phyloP scores from a whole-genome alignment of 1,284 basidiomycete species.

The Paramarasmius palmivorus region DNA sequence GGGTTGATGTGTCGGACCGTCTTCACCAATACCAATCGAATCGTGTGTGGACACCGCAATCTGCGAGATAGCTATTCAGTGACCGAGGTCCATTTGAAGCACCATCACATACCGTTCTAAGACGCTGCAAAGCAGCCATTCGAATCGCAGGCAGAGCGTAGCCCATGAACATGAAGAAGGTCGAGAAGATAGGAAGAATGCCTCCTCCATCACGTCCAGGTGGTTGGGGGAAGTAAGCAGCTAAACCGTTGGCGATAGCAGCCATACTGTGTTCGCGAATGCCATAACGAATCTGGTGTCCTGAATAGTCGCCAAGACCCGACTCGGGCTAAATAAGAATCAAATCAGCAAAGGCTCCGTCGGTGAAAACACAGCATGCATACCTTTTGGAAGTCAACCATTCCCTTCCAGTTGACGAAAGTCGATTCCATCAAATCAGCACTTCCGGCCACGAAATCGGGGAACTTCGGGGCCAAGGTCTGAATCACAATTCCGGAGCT shows the following conservation, averaged over 20 bases:
- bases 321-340: slow-evolving; percentile 48
- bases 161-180: slow-evolving; percentile 60
- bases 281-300: slow-evolving; percentile 77
- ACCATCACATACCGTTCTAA: slow-evolving; percentile 34
- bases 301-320: slow-evolving; percentile 64
- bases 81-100: neutral
- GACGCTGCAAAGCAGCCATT: slow-evolving; percentile 66
- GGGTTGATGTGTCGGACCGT: slow-evolving; percentile 78
- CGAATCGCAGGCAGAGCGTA: slow-evolving; percentile 73
- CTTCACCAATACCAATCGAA: slow-evolving; percentile 70
- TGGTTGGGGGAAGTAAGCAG: slow-evolving; percentile 63
- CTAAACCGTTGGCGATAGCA: slow-evolving; percentile 73
- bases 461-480: slow-evolving; percentile 60
- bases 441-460: slow-evolving; percentile 64
- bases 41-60: slow-evolving; percentile 71
- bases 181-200: slow-evolving; percentile 5
- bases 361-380: neutral
- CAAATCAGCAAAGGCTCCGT: neutral
- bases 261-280: slow-evolving; percentile 81
- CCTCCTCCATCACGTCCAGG: too few species aligned
- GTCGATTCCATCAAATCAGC: slow-evolving; percentile 75
- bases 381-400: slow-evolving; percentile 65
- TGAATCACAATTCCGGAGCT: slow-evolving; percentile 70
- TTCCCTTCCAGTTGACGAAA: slow-evolving; percentile 63
- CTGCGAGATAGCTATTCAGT: too few species aligned